Evolutionary conservation across 179 eudicot genomes (phyloP), one percentile per base, ranked within the genome.

Genomic region (Gypsophila paniculata): DNA sequence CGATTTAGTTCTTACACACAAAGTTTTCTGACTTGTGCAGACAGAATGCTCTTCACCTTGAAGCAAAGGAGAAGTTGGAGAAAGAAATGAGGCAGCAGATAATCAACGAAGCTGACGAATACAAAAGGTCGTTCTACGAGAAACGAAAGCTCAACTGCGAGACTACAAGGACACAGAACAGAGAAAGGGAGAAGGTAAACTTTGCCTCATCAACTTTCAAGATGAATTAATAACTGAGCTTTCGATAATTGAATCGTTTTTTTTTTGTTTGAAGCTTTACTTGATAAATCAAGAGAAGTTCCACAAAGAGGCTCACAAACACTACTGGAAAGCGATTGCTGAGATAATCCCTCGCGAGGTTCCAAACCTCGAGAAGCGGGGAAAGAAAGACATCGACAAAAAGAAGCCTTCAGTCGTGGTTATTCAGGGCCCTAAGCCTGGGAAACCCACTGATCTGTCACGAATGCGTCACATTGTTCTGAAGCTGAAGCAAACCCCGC

Each of bases 351-450:
- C 97, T 53, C 87, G 81, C 4, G 97, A 91, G 63, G 91, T 90
- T 8, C 75, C 96, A 23, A 87, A 79, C 76, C 68, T 89, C 39
- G 90, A 90, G 81, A 90, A 78, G 70, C 80, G 97, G 62, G 82
- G 87, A 48, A 87, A 83, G 70, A 87, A 83, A 78, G 86, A 85
- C 3, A 0, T 18, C 0, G 89, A 87, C 18, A 85, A 83, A 17
- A 90, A 78, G 74, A 90, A 79, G 74, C 81, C 92, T 15, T 74
- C 84, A 5, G 75, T 91, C 21, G 59, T 70, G 21, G 85, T 90
- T 25, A 68, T 90, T 61, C 90, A 90, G 18, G 96, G 96, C 3
- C 97, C 97, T 5, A 91, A 91, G 77, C 97, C 94, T 0, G 97
- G 97, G 5, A 91, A 89, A 73, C 97, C 97, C 1, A 91, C 97